A percentile compares a stretch with the other conserved stretches of the same genome.
These are phyloP conservation scores for Malassezia japonica DNA, from an alignment of 1,284 basidiomycete species.

Conservation along the genomic window DNA sequence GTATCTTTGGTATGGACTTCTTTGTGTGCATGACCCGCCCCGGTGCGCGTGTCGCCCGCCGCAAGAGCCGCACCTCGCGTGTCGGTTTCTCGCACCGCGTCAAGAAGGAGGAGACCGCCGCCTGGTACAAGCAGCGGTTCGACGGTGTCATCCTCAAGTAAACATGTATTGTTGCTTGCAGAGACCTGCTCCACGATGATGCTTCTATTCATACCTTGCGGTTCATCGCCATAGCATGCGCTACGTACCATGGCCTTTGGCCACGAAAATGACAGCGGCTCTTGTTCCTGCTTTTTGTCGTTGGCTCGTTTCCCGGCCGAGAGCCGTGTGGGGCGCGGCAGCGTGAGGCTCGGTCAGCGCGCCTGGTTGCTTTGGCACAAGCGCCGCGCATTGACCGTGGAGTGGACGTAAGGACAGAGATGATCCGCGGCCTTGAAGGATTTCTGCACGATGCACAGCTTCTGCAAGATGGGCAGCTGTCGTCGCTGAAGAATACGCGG, in stretches of 20 bases:
- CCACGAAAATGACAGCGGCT: background rate
- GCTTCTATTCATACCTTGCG: slow-evolving; percentile 12
- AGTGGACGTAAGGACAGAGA: too few species aligned
- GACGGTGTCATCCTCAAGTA: slow-evolving; percentile 46
- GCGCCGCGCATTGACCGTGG: too few species aligned
- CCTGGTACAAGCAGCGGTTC: slow-evolving; percentile 91
- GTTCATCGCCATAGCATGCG: slow-evolving; percentile 13
- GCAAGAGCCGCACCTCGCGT: slow-evolving; percentile 78
- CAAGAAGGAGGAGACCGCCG: slow-evolving; percentile 59
- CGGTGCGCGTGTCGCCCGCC: slow-evolving; percentile 78
- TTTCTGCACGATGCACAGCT: slow-evolving; percentile 14
- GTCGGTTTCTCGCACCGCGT: slow-evolving; percentile 73
- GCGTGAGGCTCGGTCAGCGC: too few species aligned
- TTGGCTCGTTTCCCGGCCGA: background rate
- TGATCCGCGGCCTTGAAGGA: slow-evolving; percentile 18
- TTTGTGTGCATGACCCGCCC: slow-evolving; percentile 72
- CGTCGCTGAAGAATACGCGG: slow-evolving; percentile 76
- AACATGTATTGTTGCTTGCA: slow-evolving; percentile 5
- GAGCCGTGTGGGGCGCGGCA: too few species aligned
- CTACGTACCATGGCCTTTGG: slow-evolving; percentile 7
- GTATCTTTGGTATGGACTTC: slow-evolving; percentile 49
- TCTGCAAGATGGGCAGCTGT: slow-evolving; percentile 51
- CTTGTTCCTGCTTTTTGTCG: background rate
- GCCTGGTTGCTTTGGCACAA: too few species aligned
- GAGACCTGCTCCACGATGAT: too few species aligned